Evolutionary conservation across 345 rosid species (phyloP).

Genomic region (Carallia pectinifolia): DNA sequence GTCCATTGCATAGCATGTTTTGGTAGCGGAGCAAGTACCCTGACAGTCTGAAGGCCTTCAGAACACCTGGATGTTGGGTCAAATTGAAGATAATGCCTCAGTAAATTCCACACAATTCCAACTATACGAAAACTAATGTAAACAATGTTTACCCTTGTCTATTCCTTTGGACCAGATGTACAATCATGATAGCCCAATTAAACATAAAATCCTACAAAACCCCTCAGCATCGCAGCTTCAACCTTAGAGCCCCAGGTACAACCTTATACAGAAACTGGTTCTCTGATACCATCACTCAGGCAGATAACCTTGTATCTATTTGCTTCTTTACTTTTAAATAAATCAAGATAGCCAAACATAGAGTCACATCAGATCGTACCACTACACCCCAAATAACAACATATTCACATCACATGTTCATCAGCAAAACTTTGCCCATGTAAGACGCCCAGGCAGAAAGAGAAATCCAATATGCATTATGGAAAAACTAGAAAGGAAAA

Average conservation of each 20-base stretch:
- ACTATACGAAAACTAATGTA: neutral
- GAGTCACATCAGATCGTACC: neutral
- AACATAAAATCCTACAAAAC: neutral
- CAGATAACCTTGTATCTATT: too few species aligned
- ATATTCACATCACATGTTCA: neutral
- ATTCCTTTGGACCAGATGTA: neutral
- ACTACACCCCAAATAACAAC: neutral
- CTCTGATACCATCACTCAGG: too few species aligned
- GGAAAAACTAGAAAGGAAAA: too few species aligned
- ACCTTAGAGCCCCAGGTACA: neutral
- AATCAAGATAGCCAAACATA: too few species aligned
- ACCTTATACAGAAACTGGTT: neutral
- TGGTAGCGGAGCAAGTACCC: slow-evolving; percentile 91
- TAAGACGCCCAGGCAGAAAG: neutral
- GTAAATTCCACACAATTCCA: neutral
- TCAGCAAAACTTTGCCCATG: neutral
- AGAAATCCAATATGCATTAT: neutral
- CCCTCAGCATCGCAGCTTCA: neutral
- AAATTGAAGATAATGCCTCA: slow-evolving; percentile 2
- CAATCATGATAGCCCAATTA: neutral
- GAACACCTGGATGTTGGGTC: slow-evolving; percentile 59
- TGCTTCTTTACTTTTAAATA: too few species aligned
- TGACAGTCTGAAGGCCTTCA: slow-evolving; percentile 76
- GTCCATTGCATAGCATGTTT: slow-evolving; percentile 87
- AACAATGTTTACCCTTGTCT: neutral